These are phyloP conservation scores for Clonostachys solani DNA, from an alignment of 2,329 filamentous ascomycete genomes.

Conservation along the genomic window DNA sequence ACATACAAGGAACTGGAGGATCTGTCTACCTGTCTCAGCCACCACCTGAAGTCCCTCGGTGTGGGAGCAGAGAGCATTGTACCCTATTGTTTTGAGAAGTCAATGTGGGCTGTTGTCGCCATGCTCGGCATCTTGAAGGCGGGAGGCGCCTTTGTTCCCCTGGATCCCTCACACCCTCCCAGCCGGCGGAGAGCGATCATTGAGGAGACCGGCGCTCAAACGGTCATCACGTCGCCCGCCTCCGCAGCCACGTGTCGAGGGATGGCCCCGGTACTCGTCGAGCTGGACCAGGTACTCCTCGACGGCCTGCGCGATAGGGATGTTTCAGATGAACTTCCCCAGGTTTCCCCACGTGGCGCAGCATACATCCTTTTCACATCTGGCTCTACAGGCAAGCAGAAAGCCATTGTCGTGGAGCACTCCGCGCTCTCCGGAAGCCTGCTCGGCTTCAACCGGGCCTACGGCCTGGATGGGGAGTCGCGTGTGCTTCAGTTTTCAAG, in stretches of 20 bases:
- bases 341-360: slow-evolving; percentile 1
- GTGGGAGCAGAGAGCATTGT: slow-evolving; percentile 13
- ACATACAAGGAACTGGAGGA: slow-evolving; percentile 1
- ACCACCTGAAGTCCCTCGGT: slow-evolving; percentile 6
- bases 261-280: background rate
- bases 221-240: slow-evolving; percentile 4
- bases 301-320: no score
- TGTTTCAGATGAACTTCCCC: background rate
- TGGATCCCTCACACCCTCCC: slow-evolving; percentile 14
- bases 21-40: background rate
- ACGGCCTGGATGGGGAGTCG: slow-evolving; percentile 41
- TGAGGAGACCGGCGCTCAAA: slow-evolving; percentile 1
- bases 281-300: no score
- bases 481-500: slow-evolving; percentile 48
- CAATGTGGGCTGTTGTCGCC: slow-evolving; percentile 13
- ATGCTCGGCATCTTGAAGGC: slow-evolving; percentile 19
- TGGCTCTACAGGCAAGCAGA: background rate
- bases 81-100: slow-evolving; percentile 19
- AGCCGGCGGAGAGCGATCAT: slow-evolving; percentile 2
- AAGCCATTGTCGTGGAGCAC: background rate
- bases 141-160: slow-evolving; percentile 19
- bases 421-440: slow-evolving; percentile 3
- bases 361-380: background rate
- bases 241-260: background rate
- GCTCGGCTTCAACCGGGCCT: slow-evolving; percentile 11